Evolutionary conservation across 257 asterid genomes (phyloP).

Genomic region (Primulina tabacum): DNA sequence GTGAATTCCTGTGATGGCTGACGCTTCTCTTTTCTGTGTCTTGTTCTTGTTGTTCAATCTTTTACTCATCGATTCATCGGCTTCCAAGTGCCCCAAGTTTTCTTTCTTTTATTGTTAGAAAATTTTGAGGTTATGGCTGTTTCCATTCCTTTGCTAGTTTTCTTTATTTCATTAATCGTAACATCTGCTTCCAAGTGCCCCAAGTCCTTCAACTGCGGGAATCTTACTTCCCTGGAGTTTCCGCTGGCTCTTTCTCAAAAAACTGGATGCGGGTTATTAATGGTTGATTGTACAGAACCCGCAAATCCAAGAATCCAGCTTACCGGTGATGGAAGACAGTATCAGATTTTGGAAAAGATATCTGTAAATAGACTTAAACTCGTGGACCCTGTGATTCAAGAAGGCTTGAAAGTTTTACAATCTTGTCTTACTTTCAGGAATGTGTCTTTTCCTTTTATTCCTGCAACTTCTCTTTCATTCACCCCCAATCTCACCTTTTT

Average conservation of each 20-base stretch:
- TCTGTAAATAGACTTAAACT: slow-evolving; percentile 15
- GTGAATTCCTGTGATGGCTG: too few species aligned
- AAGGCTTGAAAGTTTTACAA: neutral
- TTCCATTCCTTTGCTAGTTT: too few species aligned
- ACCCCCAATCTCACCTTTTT: slow-evolving; percentile 28
- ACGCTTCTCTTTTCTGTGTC: too few species aligned
- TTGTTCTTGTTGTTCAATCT: too few species aligned
- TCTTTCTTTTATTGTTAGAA: too few species aligned
- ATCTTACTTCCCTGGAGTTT: slow-evolving; percentile 21
- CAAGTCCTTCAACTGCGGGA: slow-evolving; percentile 30
- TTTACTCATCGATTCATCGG: too few species aligned
- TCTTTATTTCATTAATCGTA: slow-evolving; percentile 1
- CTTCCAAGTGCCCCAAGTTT: too few species aligned
- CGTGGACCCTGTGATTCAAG: neutral
- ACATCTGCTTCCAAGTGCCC: slow-evolving; percentile 30
- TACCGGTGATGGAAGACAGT: slow-evolving; percentile 1
- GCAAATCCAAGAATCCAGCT: slow-evolving; percentile 28
- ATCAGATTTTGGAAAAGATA: neutral
- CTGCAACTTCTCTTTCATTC: slow-evolving; percentile 25
- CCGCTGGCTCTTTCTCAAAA: slow-evolving; percentile 22
- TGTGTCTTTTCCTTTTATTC: neutral
- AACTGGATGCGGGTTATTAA: slow-evolving; percentile 37
- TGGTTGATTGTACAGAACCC: slow-evolving; percentile 9
- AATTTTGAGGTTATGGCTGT: too few species aligned
- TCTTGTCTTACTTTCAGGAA: slow-evolving; percentile 16